Conservation (phyloP, 2,329 filamentous ascomycete genomes). For the Amauroascus verrucosus region DNA sequence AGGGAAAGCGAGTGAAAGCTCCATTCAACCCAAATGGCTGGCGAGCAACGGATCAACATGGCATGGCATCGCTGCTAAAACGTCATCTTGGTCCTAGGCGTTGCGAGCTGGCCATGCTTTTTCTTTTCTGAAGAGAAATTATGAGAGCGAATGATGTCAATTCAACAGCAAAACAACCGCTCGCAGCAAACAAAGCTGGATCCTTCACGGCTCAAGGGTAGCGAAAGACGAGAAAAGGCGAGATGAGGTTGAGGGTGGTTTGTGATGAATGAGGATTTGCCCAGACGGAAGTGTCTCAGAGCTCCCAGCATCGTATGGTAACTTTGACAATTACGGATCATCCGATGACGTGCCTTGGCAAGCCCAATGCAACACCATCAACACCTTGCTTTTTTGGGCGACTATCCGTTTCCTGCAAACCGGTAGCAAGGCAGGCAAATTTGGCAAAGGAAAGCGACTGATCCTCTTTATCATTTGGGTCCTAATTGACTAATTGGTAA, state of each 20-base stretch:
- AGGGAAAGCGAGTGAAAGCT: background rate
- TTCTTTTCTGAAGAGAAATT: background rate
- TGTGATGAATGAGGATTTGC: background rate
- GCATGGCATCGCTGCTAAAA: background rate
- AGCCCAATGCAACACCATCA: background rate
- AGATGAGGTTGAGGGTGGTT: background rate
- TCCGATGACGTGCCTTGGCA: constrained; percentile 1
- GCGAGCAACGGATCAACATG: constrained; percentile 1
- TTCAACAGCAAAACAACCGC: background rate
- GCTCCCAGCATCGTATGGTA: constrained; percentile 3
- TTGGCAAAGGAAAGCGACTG: no score
- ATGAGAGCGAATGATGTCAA: background rate
- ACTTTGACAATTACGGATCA: background rate
- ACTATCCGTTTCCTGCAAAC: no score
- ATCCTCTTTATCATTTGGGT: no score
- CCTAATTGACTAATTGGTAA: no score
- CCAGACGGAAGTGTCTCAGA: constrained; percentile 7
- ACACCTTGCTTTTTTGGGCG: no score
- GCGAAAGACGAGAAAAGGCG: background rate
- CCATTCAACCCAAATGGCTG: background rate
- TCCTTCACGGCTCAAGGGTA: no score
- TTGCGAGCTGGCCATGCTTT: background rate
- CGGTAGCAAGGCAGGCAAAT: no score
- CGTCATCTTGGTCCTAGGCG: background rate
- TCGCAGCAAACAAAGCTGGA: background rate